Evolutionary conservation across 345 rosid species (phyloP).

Genomic region (Linum lewisii): DNA sequence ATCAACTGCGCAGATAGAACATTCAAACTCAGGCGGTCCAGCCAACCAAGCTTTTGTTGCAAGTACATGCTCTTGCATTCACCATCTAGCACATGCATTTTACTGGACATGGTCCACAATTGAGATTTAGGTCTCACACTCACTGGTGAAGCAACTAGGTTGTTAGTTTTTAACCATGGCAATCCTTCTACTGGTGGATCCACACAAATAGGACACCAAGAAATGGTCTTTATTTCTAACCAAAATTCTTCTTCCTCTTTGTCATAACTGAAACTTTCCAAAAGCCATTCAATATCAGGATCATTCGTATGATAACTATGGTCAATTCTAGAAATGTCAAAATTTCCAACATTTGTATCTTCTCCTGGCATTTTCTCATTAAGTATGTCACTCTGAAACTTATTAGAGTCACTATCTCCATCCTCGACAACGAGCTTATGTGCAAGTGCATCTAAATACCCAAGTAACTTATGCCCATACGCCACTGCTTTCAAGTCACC

Average conservation of each 20-base stretch:
- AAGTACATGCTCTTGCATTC: slow-evolving; percentile 52
- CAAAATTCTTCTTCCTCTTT: slow-evolving; percentile 74
- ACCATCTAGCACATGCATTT: slow-evolving; percentile 66
- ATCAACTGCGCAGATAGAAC: slow-evolving; percentile 53
- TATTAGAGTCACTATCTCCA: slow-evolving; percentile 28
- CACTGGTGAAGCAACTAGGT: slow-evolving; percentile 56
- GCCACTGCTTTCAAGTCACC: slow-evolving; percentile 41
- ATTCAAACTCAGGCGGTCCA: slow-evolving; percentile 39
- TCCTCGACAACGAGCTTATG: slow-evolving; percentile 34
- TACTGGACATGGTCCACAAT: slow-evolving; percentile 68
- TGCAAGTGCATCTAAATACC: slow-evolving; percentile 50
- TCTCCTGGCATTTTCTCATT: slow-evolving; percentile 12
- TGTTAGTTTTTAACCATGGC: slow-evolving; percentile 68
- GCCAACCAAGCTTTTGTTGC: slow-evolving; percentile 79
- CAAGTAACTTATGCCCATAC: slow-evolving; percentile 52
- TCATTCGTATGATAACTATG: slow-evolving; percentile 25
- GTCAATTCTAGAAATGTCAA: slow-evolving; percentile 25
- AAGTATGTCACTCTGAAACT: slow-evolving; percentile 19
- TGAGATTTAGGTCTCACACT: slow-evolving; percentile 78
- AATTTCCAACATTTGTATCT: slow-evolving; percentile 15
- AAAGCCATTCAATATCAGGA: slow-evolving; percentile 31
- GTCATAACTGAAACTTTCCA: slow-evolving; percentile 38
- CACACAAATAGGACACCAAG: slow-evolving; percentile 76
- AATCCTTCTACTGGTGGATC: slow-evolving; percentile 66
- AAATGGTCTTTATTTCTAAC: slow-evolving; percentile 62